These are phyloP conservation scores for Protomyces gravidus DNA, from an alignment of 1,139 yeast genomes.

Conservation along the genomic window DNA sequence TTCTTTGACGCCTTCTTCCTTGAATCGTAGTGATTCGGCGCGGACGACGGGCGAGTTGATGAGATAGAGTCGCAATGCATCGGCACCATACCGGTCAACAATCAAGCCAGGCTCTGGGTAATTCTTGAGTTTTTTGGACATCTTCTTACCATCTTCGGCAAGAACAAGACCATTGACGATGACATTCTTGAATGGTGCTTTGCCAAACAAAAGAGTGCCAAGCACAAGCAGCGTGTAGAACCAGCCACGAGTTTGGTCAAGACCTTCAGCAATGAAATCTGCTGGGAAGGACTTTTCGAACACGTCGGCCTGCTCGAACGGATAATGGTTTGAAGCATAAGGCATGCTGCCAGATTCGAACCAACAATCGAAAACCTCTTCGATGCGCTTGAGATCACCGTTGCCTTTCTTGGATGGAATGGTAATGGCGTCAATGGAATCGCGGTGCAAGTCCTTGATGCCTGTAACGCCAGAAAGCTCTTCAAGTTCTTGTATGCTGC, in stretches of 20 bases:
- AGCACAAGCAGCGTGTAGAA: constrained; percentile 92
- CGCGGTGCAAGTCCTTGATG: constrained; percentile 91
- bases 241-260: constrained; percentile 99
- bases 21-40: constrained; percentile 93
- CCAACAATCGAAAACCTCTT: constrained; percentile 99
- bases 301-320: constrained; percentile 74
- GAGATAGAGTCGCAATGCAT: constrained; percentile 89
- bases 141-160: constrained; percentile 97
- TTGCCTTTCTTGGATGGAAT: constrained; percentile 92
- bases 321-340: constrained; percentile 93
- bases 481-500: constrained; percentile 80
- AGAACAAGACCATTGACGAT: constrained; percentile 94
- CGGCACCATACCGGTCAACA: constrained; percentile 89
- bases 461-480: constrained; percentile 73
- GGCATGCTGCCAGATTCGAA: constrained; percentile 99
- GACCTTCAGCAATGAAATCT: constrained; percentile 95
- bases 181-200: constrained; percentile 91
- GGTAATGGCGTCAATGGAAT: constrained; percentile 80
- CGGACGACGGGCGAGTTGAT: constrained; percentile 96
- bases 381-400: constrained; percentile 81
- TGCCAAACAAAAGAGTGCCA: constrained; percentile 89
- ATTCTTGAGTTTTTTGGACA: constrained; percentile 97
- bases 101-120: constrained; percentile 90
- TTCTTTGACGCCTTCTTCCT: constrained; percentile 98
- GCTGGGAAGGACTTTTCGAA: constrained; percentile 84